Evolutionary conservation across 805 yeast genomes (phyloP).

Genomic region (Barnettozyma sp.): DNA sequence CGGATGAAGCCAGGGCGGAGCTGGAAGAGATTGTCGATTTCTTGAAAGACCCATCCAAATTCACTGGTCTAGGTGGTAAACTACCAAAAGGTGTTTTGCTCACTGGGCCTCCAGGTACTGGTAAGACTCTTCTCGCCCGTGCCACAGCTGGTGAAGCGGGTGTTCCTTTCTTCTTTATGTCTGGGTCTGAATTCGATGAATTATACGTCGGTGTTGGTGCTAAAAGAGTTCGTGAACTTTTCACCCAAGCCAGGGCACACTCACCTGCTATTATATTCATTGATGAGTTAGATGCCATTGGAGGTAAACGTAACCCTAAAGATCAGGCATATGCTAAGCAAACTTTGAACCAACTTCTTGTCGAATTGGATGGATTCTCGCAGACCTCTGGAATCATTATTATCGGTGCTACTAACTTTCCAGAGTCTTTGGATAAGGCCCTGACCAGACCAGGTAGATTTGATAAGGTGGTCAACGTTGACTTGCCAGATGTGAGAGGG

Average conservation of each 20-base stretch:
- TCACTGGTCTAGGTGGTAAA: slow-evolving; percentile 95
- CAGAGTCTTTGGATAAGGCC: slow-evolving; percentile 94
- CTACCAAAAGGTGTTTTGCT: slow-evolving; percentile 93
- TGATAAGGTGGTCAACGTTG: slow-evolving; percentile 92
- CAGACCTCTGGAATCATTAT: slow-evolving; percentile 91
- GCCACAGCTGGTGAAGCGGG: slow-evolving; percentile 99
- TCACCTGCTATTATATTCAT: slow-evolving; percentile 97
- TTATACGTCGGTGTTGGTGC: slow-evolving; percentile 99
- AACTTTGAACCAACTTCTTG: slow-evolving; percentile 90
- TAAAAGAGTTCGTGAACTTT: slow-evolving; percentile 90
- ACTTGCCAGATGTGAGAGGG: slow-evolving; percentile 96
- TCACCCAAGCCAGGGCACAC: slow-evolving; percentile 85
- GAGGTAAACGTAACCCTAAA: slow-evolving; percentile 94
- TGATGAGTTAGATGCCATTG: slow-evolving; percentile 98
- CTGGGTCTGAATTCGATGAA: slow-evolving; percentile 97
- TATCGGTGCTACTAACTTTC: slow-evolving; percentile 98
- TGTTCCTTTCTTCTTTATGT: slow-evolving; percentile 97
- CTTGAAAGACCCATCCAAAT: slow-evolving; percentile 90
- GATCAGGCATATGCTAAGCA: slow-evolving; percentile 98
- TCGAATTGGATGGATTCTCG: slow-evolving; percentile 92
- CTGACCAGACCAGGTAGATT: slow-evolving; percentile 97
- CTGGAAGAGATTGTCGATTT: slow-evolving; percentile 97
- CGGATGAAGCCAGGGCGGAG: slow-evolving; percentile 97
- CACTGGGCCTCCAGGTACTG: slow-evolving; percentile 99
- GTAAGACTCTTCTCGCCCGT: slow-evolving; percentile 92